Percentiles rank a stretch among this genome's conserved stretches.
phyloP scores from a whole-genome alignment of 1,139 yeast species.

The Scheffersomyces cryptocercus region DNA sequence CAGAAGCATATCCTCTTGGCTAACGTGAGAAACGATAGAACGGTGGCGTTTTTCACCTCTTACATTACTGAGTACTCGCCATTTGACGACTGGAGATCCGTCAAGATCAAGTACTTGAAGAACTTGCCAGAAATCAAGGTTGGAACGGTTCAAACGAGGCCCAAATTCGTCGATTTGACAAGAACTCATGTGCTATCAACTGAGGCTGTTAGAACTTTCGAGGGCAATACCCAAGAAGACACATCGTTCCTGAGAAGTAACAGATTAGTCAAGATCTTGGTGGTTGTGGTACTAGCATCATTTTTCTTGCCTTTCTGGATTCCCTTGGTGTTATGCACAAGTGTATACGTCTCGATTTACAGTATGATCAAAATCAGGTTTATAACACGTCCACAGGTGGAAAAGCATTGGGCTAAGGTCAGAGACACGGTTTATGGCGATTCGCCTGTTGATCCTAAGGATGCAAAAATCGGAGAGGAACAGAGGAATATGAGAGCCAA shows the following conservation, averaged over 20 bases:
- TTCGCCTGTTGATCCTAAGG: slow-evolving; percentile 32
- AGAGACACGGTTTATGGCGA: slow-evolving; percentile 33
- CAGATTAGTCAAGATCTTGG: slow-evolving; percentile 26
- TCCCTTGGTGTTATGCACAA: slow-evolving; percentile 50
- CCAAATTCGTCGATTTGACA: slow-evolving; percentile 58
- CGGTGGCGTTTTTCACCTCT: slow-evolving; percentile 56
- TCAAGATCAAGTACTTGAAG: slow-evolving; percentile 41
- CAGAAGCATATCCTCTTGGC: slow-evolving; percentile 62
- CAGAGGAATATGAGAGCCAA: slow-evolving; percentile 30
- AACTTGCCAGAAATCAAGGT: slow-evolving; percentile 36
- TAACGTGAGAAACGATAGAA: slow-evolving; percentile 73
- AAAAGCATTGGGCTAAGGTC: slow-evolving; percentile 38
- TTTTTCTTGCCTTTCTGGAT: slow-evolving; percentile 54
- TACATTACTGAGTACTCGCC: slow-evolving; percentile 53
- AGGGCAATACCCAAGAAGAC: slow-evolving; percentile 39
- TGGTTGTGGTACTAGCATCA: slow-evolving; percentile 32
- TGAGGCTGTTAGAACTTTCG: slow-evolving; percentile 16
- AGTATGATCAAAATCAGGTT: slow-evolving; percentile 36
- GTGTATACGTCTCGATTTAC: slow-evolving; percentile 37
- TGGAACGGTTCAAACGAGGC: slow-evolving; percentile 38
- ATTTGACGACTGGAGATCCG: slow-evolving; percentile 42
- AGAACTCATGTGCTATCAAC: slow-evolving; percentile 21
- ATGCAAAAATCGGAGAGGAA: slow-evolving; percentile 33
- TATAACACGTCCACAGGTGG: slow-evolving; percentile 22
- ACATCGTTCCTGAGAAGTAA: slow-evolving; percentile 36